A percentile compares a stretch with the other conserved stretches of the same genome.
These are phyloP conservation scores for Fraxinus angustifolia DNA, from an alignment of 305 asterid species.

Conservation along the genomic window DNA sequence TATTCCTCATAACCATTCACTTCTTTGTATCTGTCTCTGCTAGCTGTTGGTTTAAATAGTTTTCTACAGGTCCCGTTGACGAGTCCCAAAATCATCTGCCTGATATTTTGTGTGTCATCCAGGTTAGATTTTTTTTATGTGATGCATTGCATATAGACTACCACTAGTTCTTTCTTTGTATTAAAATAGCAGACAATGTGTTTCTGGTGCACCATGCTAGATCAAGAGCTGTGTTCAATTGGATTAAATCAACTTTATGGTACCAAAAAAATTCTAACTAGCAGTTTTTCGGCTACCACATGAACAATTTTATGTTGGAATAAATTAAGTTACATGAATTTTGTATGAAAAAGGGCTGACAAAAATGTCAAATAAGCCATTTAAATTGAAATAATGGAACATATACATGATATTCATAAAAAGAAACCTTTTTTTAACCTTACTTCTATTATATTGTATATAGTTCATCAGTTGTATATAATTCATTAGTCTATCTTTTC, in stretches of 20 bases:
- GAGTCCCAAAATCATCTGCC: conserved; percentile 79
- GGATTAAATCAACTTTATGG: neutral
- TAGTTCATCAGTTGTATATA: neutral
- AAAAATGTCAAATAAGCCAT: neutral
- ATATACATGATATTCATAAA: neutral
- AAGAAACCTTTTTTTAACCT: neutral
- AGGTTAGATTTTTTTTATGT: conserved; percentile 41
- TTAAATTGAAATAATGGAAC: neutral
- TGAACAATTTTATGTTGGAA: neutral
- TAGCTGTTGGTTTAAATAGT: conserved; percentile 21
- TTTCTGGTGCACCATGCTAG: neutral
- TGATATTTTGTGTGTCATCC: conserved; percentile 82
- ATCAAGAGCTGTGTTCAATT: neutral
- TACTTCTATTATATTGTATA: neutral
- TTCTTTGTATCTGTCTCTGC: neutral
- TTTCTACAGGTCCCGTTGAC: conserved; percentile 78
- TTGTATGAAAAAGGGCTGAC: neutral
- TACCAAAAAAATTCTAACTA: neutral
- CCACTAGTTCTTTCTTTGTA: conserved; percentile 7
- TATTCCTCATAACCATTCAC: conserved; percentile 11
- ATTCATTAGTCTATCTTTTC: neutral
- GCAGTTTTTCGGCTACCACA: neutral
- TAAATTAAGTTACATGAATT: neutral
- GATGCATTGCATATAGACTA: neutral
- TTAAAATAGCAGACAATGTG: neutral